Base-by-base conservation (phyloP, 2,329 filamentous ascomycete species). In the Fusarium falciforme region DNA sequence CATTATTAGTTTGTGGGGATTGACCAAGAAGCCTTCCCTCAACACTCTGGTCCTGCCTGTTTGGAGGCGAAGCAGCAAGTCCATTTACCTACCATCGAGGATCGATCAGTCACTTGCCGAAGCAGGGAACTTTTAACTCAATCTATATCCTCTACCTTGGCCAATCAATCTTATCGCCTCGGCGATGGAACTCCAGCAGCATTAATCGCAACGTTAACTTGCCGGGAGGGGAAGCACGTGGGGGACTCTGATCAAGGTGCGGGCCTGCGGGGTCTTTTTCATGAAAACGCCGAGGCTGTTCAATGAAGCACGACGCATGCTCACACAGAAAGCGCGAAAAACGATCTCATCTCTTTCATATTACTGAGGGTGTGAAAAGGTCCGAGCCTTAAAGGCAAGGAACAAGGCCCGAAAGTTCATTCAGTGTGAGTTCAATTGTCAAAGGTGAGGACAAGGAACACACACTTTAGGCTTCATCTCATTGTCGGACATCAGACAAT, bases 311-410 rank as follows among this genome's bases (percentile, higher is more conserved):
- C 36, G 8, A 38, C 5, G 11, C 3, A 20, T 42, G 9, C 42
- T 17, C 14, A 22, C 14, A 16, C 22, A 27, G 4, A 25, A 9
- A 27, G 14, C 14, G 7, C 42, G 8, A 44, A 25, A 47, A 27
- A 3, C 1, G 9, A 47, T 25, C 1, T 6, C 14, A 3, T 17
- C 5, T 11, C 5, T 27, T 47, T 47, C 14, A 25, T 17, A 14
- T 27, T 3, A 17, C 3, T 17, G 4, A 6, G 17, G 2, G 1
- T 25, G 0, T 16, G 16, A 47, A 17, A 25, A 10, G 2, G 7
- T 1, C 2, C 20, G 7, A 25, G 20, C 12, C 42, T 10, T 10
- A 0, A 27, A 10, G 11, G 5, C 1, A 11, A 47, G 9, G 16
- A 17, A 11, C 2, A 17, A 6, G 9, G 5, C 22, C 42, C 2